Evolutionary conservation across 192 early-diverging fungal genomes (phyloP).

Genomic region (Radiomyces spectabilis): DNA sequence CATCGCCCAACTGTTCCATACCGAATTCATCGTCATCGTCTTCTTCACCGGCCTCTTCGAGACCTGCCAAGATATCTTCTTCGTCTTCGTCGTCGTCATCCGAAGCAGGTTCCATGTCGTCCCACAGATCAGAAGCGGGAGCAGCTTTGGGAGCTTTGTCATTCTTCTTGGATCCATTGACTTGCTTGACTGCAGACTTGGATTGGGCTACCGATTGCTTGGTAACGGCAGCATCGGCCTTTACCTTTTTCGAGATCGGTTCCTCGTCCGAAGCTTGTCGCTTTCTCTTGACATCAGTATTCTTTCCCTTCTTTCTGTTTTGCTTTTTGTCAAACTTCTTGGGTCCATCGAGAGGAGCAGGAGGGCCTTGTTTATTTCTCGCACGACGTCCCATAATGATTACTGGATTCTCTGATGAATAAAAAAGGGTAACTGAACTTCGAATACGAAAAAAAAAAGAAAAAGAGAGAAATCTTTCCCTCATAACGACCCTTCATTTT

Average conservation of each 20-base stretch:
- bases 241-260: neutral
- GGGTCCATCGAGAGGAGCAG: conserved; percentile 17
- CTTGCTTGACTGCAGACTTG: conserved; percentile 8
- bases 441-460: neutral
- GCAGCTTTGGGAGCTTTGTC: neutral
- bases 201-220: conserved; percentile 13
- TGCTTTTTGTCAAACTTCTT: neutral
- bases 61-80: conserved; percentile 10
- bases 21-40: conserved; percentile 38
- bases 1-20: conserved; percentile 26
- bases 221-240: conserved; percentile 14
- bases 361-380: conserved; percentile 29
- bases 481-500: neutral
- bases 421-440: neutral
- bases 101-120: conserved; percentile 26
- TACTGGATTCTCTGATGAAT: neutral
- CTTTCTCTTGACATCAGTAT: neutral
- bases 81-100: conserved; percentile 26
- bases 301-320: conserved; percentile 1
- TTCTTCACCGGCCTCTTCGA: conserved; percentile 33
- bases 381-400: conserved; percentile 21
- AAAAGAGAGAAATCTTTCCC: neutral
- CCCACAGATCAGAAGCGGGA: conserved; percentile 7
- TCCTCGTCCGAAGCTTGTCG: neutral
- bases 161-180: conserved; percentile 5